A percentile compares a stretch with the other conserved stretches of the same genome.
These are phyloP conservation scores for Penicillium sp. DNA, from an alignment of 2,329 filamentous ascomycete genomes.

Conservation along the genomic window DNA sequence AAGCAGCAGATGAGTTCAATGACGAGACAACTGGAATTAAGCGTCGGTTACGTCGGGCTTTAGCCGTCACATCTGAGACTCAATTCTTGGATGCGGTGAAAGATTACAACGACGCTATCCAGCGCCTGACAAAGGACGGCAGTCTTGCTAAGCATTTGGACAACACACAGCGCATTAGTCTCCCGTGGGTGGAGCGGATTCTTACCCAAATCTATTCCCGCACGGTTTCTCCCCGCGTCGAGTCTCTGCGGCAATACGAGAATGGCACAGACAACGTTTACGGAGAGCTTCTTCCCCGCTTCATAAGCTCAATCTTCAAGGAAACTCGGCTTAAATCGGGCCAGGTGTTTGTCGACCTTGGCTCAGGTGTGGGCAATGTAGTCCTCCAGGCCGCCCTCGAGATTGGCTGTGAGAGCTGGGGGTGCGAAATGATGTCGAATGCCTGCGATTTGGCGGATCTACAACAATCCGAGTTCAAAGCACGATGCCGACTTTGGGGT, in stretches of 20 bases:
- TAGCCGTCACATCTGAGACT: conserved; percentile 65
- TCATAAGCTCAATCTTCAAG: conserved; percentile 79
- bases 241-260: conserved; percentile 80
- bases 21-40: conserved; percentile 74
- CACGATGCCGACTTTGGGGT: conserved; percentile 89
- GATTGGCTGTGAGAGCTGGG: conserved; percentile 91
- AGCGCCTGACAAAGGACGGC: conserved; percentile 67
- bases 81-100: conserved; percentile 73
- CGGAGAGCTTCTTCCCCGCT: conserved; percentile 83
- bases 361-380: conserved; percentile 94
- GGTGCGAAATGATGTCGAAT: conserved; percentile 94
- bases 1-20: conserved; percentile 67
- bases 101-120: conserved; percentile 75
- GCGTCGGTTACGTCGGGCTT: conserved; percentile 74
- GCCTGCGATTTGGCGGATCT: conserved; percentile 78
- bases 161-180: conserved; percentile 66
- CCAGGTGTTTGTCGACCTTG: conserved; percentile 90
- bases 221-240: conserved; percentile 86
- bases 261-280: conserved; percentile 93
- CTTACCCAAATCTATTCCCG: conserved; percentile 87
- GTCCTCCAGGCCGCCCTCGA: conserved; percentile 92
- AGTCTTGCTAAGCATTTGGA: conserved; percentile 73
- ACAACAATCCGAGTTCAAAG: conserved; percentile 79
- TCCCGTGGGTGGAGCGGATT: conserved; percentile 76
- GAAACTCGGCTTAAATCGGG: conserved; percentile 76